phyloP scores from a whole-genome alignment of 805 yeast species.

The Lipomyces kockii region DNA sequence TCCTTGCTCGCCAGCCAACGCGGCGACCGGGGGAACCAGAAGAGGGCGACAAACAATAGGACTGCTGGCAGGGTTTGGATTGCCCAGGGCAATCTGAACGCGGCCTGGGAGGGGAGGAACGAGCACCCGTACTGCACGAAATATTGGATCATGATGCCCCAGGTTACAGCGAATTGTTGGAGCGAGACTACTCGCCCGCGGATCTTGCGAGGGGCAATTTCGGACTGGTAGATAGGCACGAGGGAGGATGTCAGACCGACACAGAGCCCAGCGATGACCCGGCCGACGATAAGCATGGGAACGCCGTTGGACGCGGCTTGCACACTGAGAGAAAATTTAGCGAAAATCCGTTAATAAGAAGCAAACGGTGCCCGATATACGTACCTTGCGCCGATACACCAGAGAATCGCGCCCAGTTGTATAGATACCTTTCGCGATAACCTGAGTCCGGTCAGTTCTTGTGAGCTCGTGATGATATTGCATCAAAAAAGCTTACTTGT shows the following conservation, averaged over 20 bases:
- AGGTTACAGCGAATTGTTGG: constrained; percentile 44
- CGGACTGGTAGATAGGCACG: constrained; percentile 50
- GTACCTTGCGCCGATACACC: constrained; percentile 39
- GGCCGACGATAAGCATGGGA: constrained; percentile 50
- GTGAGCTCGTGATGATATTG: no score
- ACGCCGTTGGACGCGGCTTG: constrained; percentile 44
- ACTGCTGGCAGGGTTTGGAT: constrained; percentile 59
- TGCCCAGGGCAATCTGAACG: constrained; percentile 71
- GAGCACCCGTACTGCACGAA: constrained; percentile 50
- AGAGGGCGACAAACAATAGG: constrained; percentile 52
- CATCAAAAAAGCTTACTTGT: constrained; percentile 45
- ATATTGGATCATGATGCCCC: constrained; percentile 45
- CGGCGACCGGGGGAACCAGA: constrained; percentile 49
- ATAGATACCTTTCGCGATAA: constrained; percentile 37
- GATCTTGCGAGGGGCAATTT: constrained; percentile 40
- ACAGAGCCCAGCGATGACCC: constrained; percentile 59
- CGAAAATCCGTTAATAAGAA: no score
- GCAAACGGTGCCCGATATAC: neutral
- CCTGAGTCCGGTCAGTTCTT: neutral
- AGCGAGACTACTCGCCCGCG: constrained; percentile 45
- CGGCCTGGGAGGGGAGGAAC: constrained; percentile 50
- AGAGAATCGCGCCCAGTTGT: constrained; percentile 33
- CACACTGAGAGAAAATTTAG: constrained; percentile 1
- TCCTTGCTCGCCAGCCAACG: constrained; percentile 55
- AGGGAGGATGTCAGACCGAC: constrained; percentile 61